These are phyloP conservation scores for Picea sitchensis DNA, from an alignment of 75 land plant genomes.

Conservation along the genomic window DNA sequence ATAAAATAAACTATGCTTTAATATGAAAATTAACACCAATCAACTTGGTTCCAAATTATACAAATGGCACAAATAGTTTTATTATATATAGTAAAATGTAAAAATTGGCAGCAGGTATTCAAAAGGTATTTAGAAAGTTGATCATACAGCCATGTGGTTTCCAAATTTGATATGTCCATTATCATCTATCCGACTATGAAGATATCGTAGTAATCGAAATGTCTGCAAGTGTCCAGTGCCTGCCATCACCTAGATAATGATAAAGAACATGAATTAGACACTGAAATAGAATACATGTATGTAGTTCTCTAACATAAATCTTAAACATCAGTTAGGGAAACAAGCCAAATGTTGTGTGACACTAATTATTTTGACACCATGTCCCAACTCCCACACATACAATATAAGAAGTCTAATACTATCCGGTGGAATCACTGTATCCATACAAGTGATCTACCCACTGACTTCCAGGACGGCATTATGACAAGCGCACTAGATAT, in stretches of 20 bases:
- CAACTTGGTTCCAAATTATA: neutral
- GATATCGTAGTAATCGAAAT: conserved; percentile 69
- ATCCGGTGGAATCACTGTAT: neutral
- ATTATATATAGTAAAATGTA: neutral
- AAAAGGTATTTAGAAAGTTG: neutral
- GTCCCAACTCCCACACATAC: neutral
- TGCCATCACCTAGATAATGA: conserved; percentile 80
- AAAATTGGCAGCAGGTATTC: neutral
- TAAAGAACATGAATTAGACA: neutral
- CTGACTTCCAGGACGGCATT: neutral
- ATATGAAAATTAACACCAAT: too few species aligned
- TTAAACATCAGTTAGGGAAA: neutral
- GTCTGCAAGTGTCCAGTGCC: conserved; percentile 95
- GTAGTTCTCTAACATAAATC: neutral
- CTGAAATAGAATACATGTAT: neutral
- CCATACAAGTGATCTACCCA: neutral
- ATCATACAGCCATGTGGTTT: conserved; percentile 91
- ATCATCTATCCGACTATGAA: conserved; percentile 65
- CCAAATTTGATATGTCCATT: conserved; percentile 90
- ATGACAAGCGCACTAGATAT: neutral
- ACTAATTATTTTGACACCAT: neutral
- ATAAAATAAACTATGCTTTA: neutral
- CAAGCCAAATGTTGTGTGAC: neutral
- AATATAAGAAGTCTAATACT: neutral
- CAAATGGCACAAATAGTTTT: neutral